A percentile compares a stretch with the other conserved stretches of the same genome.
phyloP scores from a whole-genome alignment of 163 green algal species.

The Smithsoniella earleae region DNA sequence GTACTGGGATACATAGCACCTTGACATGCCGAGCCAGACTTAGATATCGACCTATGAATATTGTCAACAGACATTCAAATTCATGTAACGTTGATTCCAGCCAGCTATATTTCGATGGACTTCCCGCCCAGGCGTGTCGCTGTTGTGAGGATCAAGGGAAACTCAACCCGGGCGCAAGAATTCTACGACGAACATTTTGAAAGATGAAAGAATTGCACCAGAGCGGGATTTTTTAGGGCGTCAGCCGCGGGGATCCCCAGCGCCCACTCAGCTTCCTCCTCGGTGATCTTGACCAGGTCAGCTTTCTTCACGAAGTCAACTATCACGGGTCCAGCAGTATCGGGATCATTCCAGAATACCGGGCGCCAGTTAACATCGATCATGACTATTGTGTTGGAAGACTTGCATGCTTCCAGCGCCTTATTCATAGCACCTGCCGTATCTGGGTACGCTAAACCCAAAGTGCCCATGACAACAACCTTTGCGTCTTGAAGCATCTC shows the following conservation, averaged over 20 bases:
- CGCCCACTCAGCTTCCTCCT: constrained; percentile 77
- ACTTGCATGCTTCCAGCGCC: constrained; percentile 47
- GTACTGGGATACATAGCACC: no score
- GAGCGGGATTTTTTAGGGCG: constrained; percentile 58
- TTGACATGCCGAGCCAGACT: no score
- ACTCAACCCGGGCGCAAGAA: no score
- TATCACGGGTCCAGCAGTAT: constrained; percentile 30
- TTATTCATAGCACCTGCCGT: constrained; percentile 51
- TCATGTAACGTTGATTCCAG: no score
- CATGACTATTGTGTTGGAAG: constrained; percentile 48
- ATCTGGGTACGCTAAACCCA: constrained; percentile 62
- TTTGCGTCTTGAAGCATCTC: constrained; percentile 52
- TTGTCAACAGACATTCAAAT: no score
- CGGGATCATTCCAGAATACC: constrained; percentile 65
- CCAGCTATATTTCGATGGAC: no score
- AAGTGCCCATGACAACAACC: constrained; percentile 69
- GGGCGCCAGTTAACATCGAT: constrained; percentile 87
- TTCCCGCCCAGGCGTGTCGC: no score
- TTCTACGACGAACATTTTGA: no score
- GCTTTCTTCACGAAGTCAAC: constrained; percentile 37
- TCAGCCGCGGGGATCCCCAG: constrained; percentile 48
- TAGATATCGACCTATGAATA: no score
- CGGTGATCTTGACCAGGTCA: constrained; percentile 74
- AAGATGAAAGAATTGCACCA: no score
- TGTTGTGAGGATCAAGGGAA: no score